phyloP scores from a whole-genome alignment of 2,329 filamentous ascomycete genomes.

The Paracorniculantispora psalliotae region DNA sequence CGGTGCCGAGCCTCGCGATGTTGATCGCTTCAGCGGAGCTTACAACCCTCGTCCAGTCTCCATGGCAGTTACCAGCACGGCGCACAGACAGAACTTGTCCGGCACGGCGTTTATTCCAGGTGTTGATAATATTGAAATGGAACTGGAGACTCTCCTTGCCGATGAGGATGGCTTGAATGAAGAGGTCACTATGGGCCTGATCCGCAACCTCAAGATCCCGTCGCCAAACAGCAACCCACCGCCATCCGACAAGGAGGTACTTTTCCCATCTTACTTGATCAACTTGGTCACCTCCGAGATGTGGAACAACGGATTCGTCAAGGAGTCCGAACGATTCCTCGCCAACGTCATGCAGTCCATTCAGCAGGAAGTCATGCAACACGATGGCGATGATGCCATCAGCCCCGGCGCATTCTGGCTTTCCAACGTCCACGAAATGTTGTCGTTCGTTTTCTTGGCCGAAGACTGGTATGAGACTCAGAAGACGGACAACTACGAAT shows the following conservation, averaged over 20 bases:
- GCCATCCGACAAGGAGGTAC: slow-evolving; percentile 94
- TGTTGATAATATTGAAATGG: slow-evolving; percentile 87
- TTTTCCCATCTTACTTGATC: slow-evolving; percentile 98
- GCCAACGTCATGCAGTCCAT: slow-evolving; percentile 99
- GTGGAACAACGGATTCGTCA: slow-evolving; percentile 99
- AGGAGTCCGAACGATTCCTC: slow-evolving; percentile 97
- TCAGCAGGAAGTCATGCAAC: slow-evolving; percentile 98
- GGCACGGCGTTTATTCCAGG: slow-evolving; percentile 74
- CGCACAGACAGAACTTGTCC: slow-evolving; percentile 65
- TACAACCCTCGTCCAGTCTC: slow-evolving; percentile 95
- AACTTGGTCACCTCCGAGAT: slow-evolving; percentile 99
- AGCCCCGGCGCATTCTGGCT: slow-evolving; percentile 98
- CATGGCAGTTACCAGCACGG: slow-evolving; percentile 74
- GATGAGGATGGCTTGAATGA: slow-evolving; percentile 96
- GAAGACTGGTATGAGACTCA: slow-evolving; percentile 99
- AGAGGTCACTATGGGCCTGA: slow-evolving; percentile 92
- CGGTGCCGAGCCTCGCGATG: slow-evolving; percentile 75
- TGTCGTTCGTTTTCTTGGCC: slow-evolving; percentile 97
- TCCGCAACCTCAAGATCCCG: slow-evolving; percentile 94
- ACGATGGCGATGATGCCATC: slow-evolving; percentile 94
- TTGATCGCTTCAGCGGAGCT: slow-evolving; percentile 84
- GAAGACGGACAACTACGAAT: slow-evolving; percentile 99
- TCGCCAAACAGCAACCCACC: slow-evolving; percentile 79
- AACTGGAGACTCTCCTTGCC: slow-evolving; percentile 87
- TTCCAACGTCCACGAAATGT: slow-evolving; percentile 98